Evolutionary conservation across 2,329 filamentous ascomycete genomes (phyloP), one percentile per base, ranked within the genome.

Genomic region (Simplicillium aogashimaense): DNA sequence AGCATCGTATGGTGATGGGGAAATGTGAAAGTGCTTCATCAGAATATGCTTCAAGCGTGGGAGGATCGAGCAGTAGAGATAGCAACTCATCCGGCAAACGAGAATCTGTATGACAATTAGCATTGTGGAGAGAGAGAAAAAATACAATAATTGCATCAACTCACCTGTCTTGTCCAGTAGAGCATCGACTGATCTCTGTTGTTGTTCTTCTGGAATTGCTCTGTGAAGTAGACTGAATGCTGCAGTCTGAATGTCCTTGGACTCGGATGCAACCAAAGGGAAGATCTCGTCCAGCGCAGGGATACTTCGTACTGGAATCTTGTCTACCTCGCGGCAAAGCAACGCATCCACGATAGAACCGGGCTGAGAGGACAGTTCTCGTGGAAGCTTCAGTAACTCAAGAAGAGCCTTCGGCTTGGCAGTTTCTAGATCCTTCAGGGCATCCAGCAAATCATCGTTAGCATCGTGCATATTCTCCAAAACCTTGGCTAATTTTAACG

Each of bases 371-470:
- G 57, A 55, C 4, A 56, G 54, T 1, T 58, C 59, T 11, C 70
- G 59, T 2, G 64, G 58, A 2, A 73, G 51, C 34, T 77, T 78
- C 15, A 94, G 72, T 1, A 89, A 64, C 8, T 70, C 64, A 13
- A 89, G 60, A 3, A 92, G 54, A 1, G 72, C 75, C 4, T 64
- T 56, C 2, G 75, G 74, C 30, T 82, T 72, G 0, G 61, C 57
- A 14, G 70, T 59, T n/a, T 74, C 66, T 9, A 73, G 70, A 11
- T 80, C 73, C 39, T 73, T 72, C 53, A 90, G 73, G 0, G 78
- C 78, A 52, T 95, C 89, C 12, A 78, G 64, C 1, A 95, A 70
- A 55, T 97, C 90, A 46, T 97, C 90, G 46, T 95, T 95, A 2
- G 81, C 72, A 14, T 89, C 83, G 14, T 78, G 69, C 0, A 90